These are phyloP conservation scores for Rutstroemia sp. DNA, from an alignment of 2,329 filamentous ascomycete genomes.

Conservation along the genomic window DNA sequence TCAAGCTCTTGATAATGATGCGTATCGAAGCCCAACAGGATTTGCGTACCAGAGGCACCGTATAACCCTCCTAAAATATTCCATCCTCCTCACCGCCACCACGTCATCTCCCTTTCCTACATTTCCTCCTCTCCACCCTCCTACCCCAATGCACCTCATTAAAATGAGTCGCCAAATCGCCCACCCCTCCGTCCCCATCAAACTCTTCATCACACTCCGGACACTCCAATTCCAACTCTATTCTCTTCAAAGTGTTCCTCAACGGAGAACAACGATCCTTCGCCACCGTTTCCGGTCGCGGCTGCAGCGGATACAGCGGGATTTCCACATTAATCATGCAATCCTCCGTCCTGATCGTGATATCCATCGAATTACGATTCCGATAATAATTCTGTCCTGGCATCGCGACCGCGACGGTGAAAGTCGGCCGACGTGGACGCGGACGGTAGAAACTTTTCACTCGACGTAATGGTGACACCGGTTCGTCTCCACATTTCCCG, in stretches of 20 bases:
- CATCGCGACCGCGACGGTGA: neutral
- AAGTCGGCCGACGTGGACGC: neutral
- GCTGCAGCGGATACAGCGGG: neutral
- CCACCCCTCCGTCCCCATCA: neutral
- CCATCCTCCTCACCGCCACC: too few relatives aligned
- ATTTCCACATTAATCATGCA: conserved; percentile 1
- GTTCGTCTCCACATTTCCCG: neutral
- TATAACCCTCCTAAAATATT: too few relatives aligned
- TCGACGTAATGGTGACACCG: neutral
- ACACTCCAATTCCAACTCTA: conserved; percentile 6
- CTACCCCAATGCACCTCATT: conserved; percentile 7
- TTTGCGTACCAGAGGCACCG: too few relatives aligned
- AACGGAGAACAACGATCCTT: neutral
- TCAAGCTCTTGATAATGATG: too few relatives aligned
- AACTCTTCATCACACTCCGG: conserved; percentile 6
- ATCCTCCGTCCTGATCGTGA: conserved; percentile 1
- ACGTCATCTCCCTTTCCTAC: neutral
- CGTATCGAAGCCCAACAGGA: too few relatives aligned
- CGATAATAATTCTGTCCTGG: neutral
- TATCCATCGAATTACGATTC: neutral
- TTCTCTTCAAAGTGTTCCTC: neutral
- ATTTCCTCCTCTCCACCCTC: conserved; percentile 1
- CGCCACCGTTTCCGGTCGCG: neutral
- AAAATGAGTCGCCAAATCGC: conserved; percentile 3
- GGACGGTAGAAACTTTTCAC: conserved; percentile 6